Evolutionary conservation across 2,329 filamentous ascomycete species (phyloP).

Genomic region (Botrytis galanthina): DNA sequence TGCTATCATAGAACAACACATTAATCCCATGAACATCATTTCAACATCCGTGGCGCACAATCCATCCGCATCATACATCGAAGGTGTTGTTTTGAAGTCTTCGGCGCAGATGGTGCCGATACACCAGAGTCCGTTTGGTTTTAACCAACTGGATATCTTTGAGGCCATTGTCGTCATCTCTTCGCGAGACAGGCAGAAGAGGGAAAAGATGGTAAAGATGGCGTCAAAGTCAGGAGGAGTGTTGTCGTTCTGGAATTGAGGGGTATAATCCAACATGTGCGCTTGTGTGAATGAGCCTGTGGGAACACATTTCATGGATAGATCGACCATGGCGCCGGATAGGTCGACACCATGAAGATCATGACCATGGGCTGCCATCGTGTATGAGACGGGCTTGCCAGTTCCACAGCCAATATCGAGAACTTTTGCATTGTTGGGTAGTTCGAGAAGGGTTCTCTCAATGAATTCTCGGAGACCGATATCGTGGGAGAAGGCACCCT

Average conservation of each 20-base stretch:
- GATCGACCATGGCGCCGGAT: slow-evolving; percentile 37
- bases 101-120: slow-evolving; percentile 24
- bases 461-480: neutral
- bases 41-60: slow-evolving; percentile 22
- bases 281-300: slow-evolving; percentile 23
- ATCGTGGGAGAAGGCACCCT: slow-evolving; percentile 2
- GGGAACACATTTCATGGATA: slow-evolving; percentile 21
- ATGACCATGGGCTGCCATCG: slow-evolving; percentile 31
- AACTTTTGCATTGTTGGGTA: slow-evolving; percentile 1
- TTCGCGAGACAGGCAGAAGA: slow-evolving; percentile 24
- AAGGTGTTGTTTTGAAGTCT: slow-evolving; percentile 7
- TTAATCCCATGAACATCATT: slow-evolving; percentile 27
- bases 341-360: slow-evolving; percentile 32
- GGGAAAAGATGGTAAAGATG: slow-evolving; percentile 23
- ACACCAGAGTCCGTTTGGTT: slow-evolving; percentile 23
- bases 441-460: neutral
- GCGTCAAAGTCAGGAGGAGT: slow-evolving; percentile 16
- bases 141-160: slow-evolving; percentile 26
- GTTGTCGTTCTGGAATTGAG: neutral
- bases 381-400: slow-evolving; percentile 35
- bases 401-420: slow-evolving; percentile 41
- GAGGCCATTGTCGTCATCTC: slow-evolving; percentile 21
- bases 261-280: slow-evolving; percentile 25
- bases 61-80: slow-evolving; percentile 23
- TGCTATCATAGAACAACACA: slow-evolving; percentile 7